A percentile compares a stretch with the other conserved stretches of the same genome.
phyloP scores from a whole-genome alignment of 257 asterid species.

The Nicotiana tomentosiformis region DNA sequence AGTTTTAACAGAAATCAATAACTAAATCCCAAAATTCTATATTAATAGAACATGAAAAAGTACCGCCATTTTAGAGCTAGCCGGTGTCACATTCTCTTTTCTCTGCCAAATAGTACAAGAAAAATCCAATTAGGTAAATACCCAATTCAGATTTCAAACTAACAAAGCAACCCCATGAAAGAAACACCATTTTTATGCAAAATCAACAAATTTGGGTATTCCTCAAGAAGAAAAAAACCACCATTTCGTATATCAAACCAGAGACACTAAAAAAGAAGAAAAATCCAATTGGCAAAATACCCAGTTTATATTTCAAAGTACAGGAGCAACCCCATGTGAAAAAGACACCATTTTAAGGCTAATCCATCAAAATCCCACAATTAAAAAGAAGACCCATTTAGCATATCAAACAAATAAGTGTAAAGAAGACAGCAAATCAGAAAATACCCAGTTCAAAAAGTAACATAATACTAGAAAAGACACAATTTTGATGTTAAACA shows the following conservation, averaged over 20 bases:
- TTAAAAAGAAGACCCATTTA: neutral
- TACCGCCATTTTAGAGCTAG: slow-evolving; percentile 71
- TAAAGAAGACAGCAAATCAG: neutral
- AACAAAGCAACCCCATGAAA: neutral
- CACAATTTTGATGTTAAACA: neutral
- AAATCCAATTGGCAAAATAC: neutral
- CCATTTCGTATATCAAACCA: neutral
- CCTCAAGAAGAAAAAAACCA: neutral
- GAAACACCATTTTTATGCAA: neutral
- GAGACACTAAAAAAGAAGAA: neutral
- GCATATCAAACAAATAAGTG: neutral
- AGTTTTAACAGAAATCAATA: neutral
- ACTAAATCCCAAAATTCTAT: neutral
- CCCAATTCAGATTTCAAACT: neutral
- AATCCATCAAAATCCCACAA: neutral
- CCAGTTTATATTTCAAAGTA: no score
- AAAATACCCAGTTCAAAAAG: neutral
- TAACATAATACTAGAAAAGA: neutral
- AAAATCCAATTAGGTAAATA: neutral
- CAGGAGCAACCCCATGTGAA: no score
- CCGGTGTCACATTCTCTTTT: slow-evolving; percentile 52
- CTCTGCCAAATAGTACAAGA: slow-evolving; percentile 29
- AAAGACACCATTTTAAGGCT: neutral
- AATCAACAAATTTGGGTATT: neutral
- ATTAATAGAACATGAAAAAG: neutral